Evolutionary conservation across 2,329 filamentous ascomycete species (phyloP).

Genomic region (Colletotrichum nymphaeae): DNA sequence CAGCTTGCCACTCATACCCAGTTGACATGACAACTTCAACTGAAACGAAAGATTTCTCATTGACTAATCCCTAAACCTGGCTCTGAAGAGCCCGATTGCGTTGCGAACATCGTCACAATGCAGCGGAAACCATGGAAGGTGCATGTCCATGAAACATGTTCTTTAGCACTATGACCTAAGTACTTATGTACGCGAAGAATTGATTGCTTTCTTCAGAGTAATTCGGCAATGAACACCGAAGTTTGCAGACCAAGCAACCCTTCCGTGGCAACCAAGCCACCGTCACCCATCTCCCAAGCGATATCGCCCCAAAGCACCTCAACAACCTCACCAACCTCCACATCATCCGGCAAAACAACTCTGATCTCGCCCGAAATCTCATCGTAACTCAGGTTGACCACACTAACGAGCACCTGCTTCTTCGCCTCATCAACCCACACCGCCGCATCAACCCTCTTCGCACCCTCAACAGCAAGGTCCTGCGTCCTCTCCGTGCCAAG

Average conservation of each 20-base stretch:
- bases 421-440: constrained; percentile 15
- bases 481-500: constrained; percentile 20
- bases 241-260: constrained; percentile 15
- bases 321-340: neutral
- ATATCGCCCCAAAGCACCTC: constrained; percentile 24
- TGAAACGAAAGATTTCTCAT: too few species aligned
- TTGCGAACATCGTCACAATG: too few species aligned
- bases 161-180: too few species aligned
- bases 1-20: too few species aligned
- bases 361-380: constrained; percentile 10
- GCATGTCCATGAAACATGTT: neutral
- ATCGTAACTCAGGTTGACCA: constrained; percentile 16
- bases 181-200: neutral
- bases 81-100: too few species aligned
- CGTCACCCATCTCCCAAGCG: neutral
- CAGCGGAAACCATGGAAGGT: too few species aligned
- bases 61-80: too few species aligned
- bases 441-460: constrained; percentile 21
- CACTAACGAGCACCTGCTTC: constrained; percentile 9
- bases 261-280: constrained; percentile 13
- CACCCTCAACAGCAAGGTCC: constrained; percentile 17
- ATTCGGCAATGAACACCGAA: neutral
- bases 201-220: neutral
- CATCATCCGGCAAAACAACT: constrained; percentile 1
- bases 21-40: too few species aligned